Percentiles rank a stretch among this genome's conserved stretches.
Evolutionary conservation across 768 basidiomycete genomes (phyloP).

Genomic region (Auricularia sp.): DNA sequence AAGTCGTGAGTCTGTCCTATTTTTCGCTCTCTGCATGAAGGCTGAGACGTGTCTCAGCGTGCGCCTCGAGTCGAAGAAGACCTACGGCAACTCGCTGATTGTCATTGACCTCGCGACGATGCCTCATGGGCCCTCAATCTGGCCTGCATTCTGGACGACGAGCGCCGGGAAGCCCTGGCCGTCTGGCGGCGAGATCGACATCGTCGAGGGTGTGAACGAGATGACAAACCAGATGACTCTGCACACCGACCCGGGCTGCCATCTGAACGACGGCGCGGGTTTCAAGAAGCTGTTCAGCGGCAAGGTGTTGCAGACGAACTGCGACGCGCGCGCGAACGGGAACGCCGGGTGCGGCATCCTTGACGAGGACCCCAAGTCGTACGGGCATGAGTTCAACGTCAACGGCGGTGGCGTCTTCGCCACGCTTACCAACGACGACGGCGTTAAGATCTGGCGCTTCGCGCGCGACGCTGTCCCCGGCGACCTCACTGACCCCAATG

Average conservation of each 20-base stretch:
- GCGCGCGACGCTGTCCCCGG: slow-evolving; percentile 24
- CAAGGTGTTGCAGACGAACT: slow-evolving; percentile 20
- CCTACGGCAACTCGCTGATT: slow-evolving; percentile 11
- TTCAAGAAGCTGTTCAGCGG: slow-evolving; percentile 17
- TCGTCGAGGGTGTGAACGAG: slow-evolving; percentile 35
- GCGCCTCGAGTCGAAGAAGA: slow-evolving; percentile 9
- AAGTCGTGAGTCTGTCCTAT: slow-evolving; percentile 1
- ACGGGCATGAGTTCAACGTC: slow-evolving; percentile 32
- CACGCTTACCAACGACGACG: slow-evolving; percentile 26
- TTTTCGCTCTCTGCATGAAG: neutral
- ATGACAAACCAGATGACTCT: slow-evolving; percentile 34
- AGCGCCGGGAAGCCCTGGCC: slow-evolving; percentile 34
- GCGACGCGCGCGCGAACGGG: slow-evolving; percentile 20
- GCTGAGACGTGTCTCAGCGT: slow-evolving; percentile 1
- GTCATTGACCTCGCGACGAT: slow-evolving; percentile 11
- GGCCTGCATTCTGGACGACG: slow-evolving; percentile 13
- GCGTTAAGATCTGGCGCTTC: slow-evolving; percentile 41
- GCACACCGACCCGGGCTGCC: slow-evolving; percentile 31
- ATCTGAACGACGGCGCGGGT: slow-evolving; percentile 18
- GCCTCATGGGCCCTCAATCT: slow-evolving; percentile 11
- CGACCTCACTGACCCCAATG: slow-evolving; percentile 20
- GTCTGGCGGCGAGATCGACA: slow-evolving; percentile 30
- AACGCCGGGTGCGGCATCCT: slow-evolving; percentile 33
- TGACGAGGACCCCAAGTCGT: slow-evolving; percentile 24
- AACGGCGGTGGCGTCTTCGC: slow-evolving; percentile 38